Base-by-base conservation (phyloP, 2,329 filamentous ascomycete species). In the Cladobotryum mycophilum region DNA sequence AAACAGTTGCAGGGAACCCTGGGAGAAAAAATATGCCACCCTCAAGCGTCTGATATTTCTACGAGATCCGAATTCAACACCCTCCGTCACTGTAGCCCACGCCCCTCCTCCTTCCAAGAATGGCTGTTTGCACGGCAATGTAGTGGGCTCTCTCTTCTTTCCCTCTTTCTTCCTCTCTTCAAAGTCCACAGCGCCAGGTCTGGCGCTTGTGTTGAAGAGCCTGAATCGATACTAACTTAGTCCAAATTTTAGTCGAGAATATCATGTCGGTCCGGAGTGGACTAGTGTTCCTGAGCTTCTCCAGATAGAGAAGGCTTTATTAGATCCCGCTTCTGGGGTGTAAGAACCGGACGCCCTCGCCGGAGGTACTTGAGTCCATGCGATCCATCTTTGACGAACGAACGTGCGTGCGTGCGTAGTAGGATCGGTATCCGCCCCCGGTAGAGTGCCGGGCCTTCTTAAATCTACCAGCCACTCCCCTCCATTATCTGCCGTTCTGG, bases 361-460 rank as follows among this genome's bases (percentile, higher is more conserved):
- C 49, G 49, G 49, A 47, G 38, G 45, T 52, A 47, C 41, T 37
- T 44, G 41, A 48, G 8, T 48, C 48, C 51, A 44, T 50, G 17
- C 25, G 14, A 46, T 25, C 47, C 47, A 53, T 46, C 37, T 45
- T 45, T 36, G 36, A 45, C 46, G 20, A 44, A 45, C 41, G 42
- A 35, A 52, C 20, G 20, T 30, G 38, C 42, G 22, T 18, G 22
- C 42, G 44, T 37, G 44, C 33, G 35, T 20, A 44, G 45, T 53
- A 50, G 51, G 51, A 50, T 53, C 51, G 42, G 48, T 67, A 67
- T 66, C 70, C 68, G 70, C 68, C 69, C 66, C 68, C 67, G 62
- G 66, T 62, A 70, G 71, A 75, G 67, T 76, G 70, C 75, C 73
- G 73, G 70, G 66, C 65, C 60, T 67, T 70, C 69, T 71, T 67